A percentile compares a stretch with the other conserved stretches of the same genome.
phyloP scores from a whole-genome alignment of 2,329 filamentous ascomycete genomes.

The Fusarium sp. region DNA sequence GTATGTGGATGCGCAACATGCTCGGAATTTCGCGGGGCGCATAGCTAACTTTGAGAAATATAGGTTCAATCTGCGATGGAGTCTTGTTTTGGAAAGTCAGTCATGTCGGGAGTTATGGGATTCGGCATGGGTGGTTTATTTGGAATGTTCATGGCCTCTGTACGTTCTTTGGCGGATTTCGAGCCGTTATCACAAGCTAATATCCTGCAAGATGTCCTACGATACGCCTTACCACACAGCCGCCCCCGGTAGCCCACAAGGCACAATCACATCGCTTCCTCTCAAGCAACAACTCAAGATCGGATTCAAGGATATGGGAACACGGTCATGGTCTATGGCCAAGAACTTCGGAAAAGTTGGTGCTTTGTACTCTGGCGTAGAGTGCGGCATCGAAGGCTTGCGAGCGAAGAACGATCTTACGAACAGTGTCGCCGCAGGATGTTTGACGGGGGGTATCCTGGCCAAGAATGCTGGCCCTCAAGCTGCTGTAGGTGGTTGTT shows the following conservation, averaged over 20 bases:
- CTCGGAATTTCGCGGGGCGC: neutral
- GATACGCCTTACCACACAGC: slow-evolving; percentile 81
- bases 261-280: slow-evolving; percentile 70
- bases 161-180: slow-evolving; percentile 57
- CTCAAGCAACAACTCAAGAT: slow-evolving; percentile 82
- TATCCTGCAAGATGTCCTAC: slow-evolving; percentile 83
- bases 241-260: slow-evolving; percentile 50
- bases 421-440: slow-evolving; percentile 89
- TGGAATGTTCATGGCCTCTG: slow-evolving; percentile 96
- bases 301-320: slow-evolving; percentile 96
- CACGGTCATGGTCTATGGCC: slow-evolving; percentile 80
- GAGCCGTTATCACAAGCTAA: slow-evolving; percentile 17
- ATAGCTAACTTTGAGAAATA: slow-evolving; percentile 4
- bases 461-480: slow-evolving; percentile 89
- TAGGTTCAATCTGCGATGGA: slow-evolving; percentile 89
- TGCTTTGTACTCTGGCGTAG: slow-evolving; percentile 88
- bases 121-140: slow-evolving; percentile 95
- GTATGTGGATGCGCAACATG: slow-evolving; percentile 45
- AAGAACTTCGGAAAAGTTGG: slow-evolving; percentile 97
- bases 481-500: slow-evolving; percentile 86
- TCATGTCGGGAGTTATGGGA: slow-evolving; percentile 90
- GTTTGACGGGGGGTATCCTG: slow-evolving; percentile 88
- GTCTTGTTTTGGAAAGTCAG: slow-evolving; percentile 88
- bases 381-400: slow-evolving; percentile 93
- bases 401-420: slow-evolving; percentile 92